Base-by-base conservation (phyloP, 768 basidiomycete genomes). In the Sistotremastrum niveocremeum region DNA sequence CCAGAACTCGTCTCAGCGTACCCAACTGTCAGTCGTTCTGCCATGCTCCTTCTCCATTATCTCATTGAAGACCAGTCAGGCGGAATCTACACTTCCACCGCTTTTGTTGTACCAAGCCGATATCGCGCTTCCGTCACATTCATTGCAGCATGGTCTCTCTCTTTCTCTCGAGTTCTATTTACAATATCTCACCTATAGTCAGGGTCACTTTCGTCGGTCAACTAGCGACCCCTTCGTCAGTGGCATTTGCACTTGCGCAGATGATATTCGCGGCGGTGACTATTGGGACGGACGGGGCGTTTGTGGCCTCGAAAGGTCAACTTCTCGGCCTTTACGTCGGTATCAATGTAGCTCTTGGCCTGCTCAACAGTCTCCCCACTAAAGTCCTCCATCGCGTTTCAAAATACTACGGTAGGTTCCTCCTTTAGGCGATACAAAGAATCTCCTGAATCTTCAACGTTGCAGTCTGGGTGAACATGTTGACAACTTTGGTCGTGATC, bases 271-370 rank as follows among this genome's bases (percentile, higher is more conserved):
- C 60, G 34, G 60, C 57, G 4, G 57, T 41, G 20, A 58, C 53
- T 2, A 39, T 51, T 10, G 39, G 38, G n/a, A 42, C 55, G 43
- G 50, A 64, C 34, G 65, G 60, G 20, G 52, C 57, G 37, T 67
- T 62, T 42, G 52, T 52, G 7, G 61, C 69, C 11, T 61, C 65
- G 4, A 51, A 61, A 2, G 67, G 59, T 44, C 66, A 69, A 49
- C 64, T 67, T 6, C 62, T 69, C 41, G 65, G 69, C 32, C 57
- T 71, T 8, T 71, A 62, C 51, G 45, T 58, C 20, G 70, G 59
- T 3, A 46, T 73, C 4, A 60, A 72, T 28, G 32, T 67, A 44
- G 45, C 67, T 33, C 69, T 72, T 32, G 70, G 71, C 32, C 20
- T 56, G 2, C 56, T 69, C 28, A 72, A 71, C 54, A 60, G 59